A percentile compares a stretch with the other conserved stretches of the same genome.
Evolutionary conservation across 176 grass and related monocot species (phyloP).

Genomic region (Oryza coarctata): DNA sequence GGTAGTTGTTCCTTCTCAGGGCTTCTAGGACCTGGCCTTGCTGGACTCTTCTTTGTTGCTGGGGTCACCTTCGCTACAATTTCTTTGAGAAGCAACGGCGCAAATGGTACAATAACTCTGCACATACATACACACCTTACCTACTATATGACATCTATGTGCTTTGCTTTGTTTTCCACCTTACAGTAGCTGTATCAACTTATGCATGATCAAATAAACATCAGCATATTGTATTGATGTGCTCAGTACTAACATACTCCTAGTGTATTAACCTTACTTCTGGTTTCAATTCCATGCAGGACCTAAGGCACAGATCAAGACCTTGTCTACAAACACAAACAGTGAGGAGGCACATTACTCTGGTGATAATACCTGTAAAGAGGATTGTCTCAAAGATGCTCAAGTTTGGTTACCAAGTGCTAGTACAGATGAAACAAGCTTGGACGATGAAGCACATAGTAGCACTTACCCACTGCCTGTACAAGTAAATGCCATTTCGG

Average conservation of each 20-base stretch:
- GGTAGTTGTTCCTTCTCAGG: conserved; percentile 69
- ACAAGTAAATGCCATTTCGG: conserved; percentile 18
- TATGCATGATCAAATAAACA: neutral
- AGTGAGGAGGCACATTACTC: conserved; percentile 25
- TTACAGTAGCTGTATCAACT: neutral
- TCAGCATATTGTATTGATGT: neutral
- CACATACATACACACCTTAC: too few relatives aligned
- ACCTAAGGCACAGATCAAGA: conserved; percentile 43
- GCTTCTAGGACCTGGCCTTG: conserved; percentile 69
- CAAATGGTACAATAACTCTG: conserved; percentile 33
- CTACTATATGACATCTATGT: too few relatives aligned
- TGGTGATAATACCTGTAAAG: neutral
- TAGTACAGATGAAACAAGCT: neutral
- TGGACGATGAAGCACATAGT: conserved; percentile 19
- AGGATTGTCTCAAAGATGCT: conserved; percentile 15
- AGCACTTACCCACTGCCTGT: conserved; percentile 8
- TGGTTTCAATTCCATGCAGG: conserved; percentile 34
- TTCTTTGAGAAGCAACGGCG: conserved; percentile 41
- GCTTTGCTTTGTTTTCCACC: neutral
- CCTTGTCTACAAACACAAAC: conserved; percentile 29
- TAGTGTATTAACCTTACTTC: neutral
- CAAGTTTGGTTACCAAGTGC: conserved; percentile 21
- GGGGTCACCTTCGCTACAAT: conserved; percentile 61
- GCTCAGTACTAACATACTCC: too few relatives aligned
- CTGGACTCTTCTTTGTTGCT: conserved; percentile 68